Base-by-base conservation (phyloP, 164 flowering plant genomes). In the Berberis vulgaris region DNA sequence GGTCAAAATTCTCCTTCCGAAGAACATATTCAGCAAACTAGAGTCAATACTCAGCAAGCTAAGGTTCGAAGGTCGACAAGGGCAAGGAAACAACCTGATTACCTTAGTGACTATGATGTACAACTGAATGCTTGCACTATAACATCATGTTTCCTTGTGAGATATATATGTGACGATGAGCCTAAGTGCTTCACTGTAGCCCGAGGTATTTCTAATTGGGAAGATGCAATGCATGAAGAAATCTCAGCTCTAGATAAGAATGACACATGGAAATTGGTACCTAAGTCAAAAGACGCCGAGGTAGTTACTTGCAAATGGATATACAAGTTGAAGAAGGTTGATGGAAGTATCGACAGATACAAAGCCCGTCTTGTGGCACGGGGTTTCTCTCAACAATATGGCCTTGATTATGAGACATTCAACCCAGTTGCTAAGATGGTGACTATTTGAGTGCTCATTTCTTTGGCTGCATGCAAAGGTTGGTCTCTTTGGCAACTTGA, bases 31-130 rank as follows among this genome's bases (percentile, higher is more conserved):
- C 26, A 26, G 26, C 26, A 26, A 26, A 26, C 26, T 26, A 26
- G 26, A 26, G 26, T 26, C 26, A 26, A 26, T 26, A 26, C 26
- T 26, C n/a, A 26, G 26, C 26, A 26, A 26, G 26, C 26, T 26
- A 26, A 26, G 26, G 26, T 5, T 42, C 64, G 59, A 13, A 68
- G 64, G 49, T 53, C 69, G 1, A 54, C 49, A 59, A 69, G 64
- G 12, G 58, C 62, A n/a, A 62, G 41, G 41, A 59, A 9, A 38
- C 66, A 60, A 39, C 72, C 69, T 6, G 3, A 7, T 38, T 55
- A 65, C 41, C 54, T 65, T 1, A 49, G 49, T 11, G 69, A 70
- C 47, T 63, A 71, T 64, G 71, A 57, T 2, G 60, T 41, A 40
- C 58, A 55, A 41, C 3, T 55, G 38, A 57, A 57, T 57, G 1